Conservation (phyloP, 139 green algal genomes). For the Tetraselmis chui region DNA sequence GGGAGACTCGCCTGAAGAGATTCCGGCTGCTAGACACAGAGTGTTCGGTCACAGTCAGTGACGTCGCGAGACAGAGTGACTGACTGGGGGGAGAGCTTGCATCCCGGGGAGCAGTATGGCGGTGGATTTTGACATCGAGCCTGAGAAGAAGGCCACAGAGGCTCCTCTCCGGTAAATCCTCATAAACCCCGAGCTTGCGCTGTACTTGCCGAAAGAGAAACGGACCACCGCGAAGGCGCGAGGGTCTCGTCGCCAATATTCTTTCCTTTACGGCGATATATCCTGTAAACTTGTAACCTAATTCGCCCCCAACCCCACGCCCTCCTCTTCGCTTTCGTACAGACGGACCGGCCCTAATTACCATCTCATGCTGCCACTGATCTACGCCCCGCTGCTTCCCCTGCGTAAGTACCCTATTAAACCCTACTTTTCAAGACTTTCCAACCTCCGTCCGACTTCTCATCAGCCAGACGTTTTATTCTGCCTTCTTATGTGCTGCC, state of each 20-base stretch:
- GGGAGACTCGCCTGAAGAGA: too few relatives aligned
- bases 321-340: too few relatives aligned
- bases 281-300: too few relatives aligned
- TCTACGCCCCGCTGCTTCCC: background rate
- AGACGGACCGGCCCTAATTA: background rate
- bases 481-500: background rate
- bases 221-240: background rate
- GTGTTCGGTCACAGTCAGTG: too few relatives aligned
- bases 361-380: background rate
- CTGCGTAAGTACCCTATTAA: background rate
- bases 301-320: too few relatives aligned
- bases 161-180: too few relatives aligned
- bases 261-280: too few relatives aligned
- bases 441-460: background rate
- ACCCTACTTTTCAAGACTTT: too few relatives aligned
- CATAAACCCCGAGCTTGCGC: background rate
- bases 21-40: too few relatives aligned
- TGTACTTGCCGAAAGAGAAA: background rate
- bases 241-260: background rate
- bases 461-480: background rate
- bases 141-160: background rate
- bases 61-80: too few relatives aligned
- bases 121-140: background rate
- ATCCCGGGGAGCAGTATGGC: too few relatives aligned
- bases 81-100: too few relatives aligned